phyloP scores from a whole-genome alignment of 352 stramenopile genomes.

The Pythium plurisporium region DNA sequence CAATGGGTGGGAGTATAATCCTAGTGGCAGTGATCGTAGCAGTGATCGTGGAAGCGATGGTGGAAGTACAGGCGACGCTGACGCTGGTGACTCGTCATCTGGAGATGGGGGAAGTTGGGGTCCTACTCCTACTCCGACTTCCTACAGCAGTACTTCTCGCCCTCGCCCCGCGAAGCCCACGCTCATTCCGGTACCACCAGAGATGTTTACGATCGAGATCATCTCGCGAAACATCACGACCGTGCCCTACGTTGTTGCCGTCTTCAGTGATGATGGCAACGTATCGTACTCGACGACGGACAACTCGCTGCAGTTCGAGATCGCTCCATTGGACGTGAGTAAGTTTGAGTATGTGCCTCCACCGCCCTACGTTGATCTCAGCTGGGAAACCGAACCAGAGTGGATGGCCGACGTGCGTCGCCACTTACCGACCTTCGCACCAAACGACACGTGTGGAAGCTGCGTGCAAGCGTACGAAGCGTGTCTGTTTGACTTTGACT shows the following conservation, averaged over 20 bases:
- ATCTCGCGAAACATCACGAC: conserved; percentile 12
- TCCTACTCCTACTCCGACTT: too few relatives aligned
- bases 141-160: too few relatives aligned
- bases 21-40: neutral
- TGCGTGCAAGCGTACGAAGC: conserved; percentile 15
- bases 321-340: conserved; percentile 28
- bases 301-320: conserved; percentile 7
- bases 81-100: neutral
- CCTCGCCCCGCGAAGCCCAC: neutral
- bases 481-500: conserved; percentile 33
- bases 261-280: conserved; percentile 2
- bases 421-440: neutral
- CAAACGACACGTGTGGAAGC: conserved; percentile 18
- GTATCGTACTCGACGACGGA: neutral
- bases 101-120: neutral
- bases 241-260: neutral
- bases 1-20: neutral
- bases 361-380: conserved; percentile 27
- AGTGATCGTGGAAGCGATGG: neutral
- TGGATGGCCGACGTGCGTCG: neutral
- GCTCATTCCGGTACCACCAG: neutral
- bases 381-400: conserved; percentile 25
- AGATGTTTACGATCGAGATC: conserved; percentile 5
- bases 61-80: neutral
- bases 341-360: conserved; percentile 42